phyloP scores from a whole-genome alignment of 179 eudicot genomes.

The Beta lomatogona region DNA sequence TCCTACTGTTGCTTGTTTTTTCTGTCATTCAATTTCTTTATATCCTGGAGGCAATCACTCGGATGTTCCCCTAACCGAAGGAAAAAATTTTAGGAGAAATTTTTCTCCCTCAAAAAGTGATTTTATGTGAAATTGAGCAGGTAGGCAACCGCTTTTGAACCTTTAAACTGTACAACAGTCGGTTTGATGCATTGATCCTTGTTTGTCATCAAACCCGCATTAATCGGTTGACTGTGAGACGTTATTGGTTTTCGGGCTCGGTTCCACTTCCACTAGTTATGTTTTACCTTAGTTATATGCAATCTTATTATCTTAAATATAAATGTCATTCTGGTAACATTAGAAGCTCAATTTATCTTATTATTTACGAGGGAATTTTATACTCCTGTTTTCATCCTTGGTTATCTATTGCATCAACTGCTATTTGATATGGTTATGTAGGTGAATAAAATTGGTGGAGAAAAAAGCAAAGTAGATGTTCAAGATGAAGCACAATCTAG shows the following conservation, averaged over 20 bases:
- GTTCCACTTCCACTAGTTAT: not conserved
- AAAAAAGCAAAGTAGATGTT: slow-evolving; percentile 43
- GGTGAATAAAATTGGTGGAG: slow-evolving; percentile 57
- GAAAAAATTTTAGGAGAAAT: too few species aligned
- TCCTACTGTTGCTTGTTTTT: too few species aligned
- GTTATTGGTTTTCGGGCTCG: not conserved
- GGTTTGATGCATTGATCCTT: not conserved
- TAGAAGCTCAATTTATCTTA: not conserved
- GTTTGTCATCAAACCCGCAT: not conserved
- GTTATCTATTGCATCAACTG: slow-evolving; percentile 18
- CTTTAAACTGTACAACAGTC: not conserved
- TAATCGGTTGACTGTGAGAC: not conserved
- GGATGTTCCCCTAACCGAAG: too few species aligned
- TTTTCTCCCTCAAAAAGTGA: too few species aligned
- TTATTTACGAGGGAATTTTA: not conserved
- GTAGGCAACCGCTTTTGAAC: too few species aligned
- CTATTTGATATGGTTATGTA: slow-evolving; percentile 39
- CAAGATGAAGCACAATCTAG: slow-evolving; percentile 46
- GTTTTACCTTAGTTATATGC: not conserved
- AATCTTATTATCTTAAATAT: not conserved
- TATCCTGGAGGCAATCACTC: too few species aligned
- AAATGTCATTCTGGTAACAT: not conserved
- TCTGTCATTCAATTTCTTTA: too few species aligned
- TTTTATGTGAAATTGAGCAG: too few species aligned
- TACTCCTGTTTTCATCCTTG: not conserved